Conservation (phyloP, 129 eudicot species). For the Escallonia rubra region DNA sequence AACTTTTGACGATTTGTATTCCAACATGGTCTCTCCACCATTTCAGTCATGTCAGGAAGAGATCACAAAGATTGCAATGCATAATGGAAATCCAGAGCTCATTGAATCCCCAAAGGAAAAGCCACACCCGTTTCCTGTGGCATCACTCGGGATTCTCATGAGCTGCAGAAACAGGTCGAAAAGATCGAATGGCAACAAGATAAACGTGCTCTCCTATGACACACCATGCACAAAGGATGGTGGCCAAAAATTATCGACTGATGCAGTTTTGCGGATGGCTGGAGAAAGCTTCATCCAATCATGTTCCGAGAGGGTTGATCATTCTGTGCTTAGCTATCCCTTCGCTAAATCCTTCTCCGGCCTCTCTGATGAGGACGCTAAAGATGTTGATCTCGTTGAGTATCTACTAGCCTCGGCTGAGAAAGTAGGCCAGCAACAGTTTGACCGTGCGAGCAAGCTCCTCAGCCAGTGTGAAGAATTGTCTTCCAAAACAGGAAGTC, state of each 20-base stretch:
- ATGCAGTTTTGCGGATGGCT: slow-evolving; percentile 20
- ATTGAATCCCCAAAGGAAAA: slow-evolving; percentile 7
- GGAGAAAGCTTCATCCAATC: slow-evolving; percentile 24
- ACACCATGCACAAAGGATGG: not conserved
- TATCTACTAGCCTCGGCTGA: slow-evolving; percentile 11
- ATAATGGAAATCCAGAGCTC: not conserved
- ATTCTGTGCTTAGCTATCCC: slow-evolving; percentile 12
- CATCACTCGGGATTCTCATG: slow-evolving; percentile 26
- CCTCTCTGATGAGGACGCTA: slow-evolving; percentile 4
- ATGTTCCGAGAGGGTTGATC: slow-evolving; percentile 1
- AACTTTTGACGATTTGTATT: slow-evolving; percentile 20
- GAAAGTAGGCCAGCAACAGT: slow-evolving; percentile 33
- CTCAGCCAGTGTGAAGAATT: slow-evolving; percentile 11
- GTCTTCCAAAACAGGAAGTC: slow-evolving; percentile 6
- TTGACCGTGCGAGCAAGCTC: slow-evolving; percentile 37
- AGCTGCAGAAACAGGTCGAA: slow-evolving; percentile 14
- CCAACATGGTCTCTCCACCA: slow-evolving; percentile 20
- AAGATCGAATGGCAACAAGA: slow-evolving; percentile 2
- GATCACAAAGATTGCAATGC: slow-evolving; percentile 1
- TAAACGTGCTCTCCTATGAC: not conserved
- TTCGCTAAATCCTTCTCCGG: not conserved
- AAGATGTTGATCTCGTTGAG: slow-evolving; percentile 1
- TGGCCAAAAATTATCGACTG: slow-evolving; percentile 3
- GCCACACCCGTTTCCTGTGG: slow-evolving; percentile 10
- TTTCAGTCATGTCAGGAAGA: slow-evolving; percentile 15